A percentile compares a stretch with the other conserved stretches of the same genome.
These are phyloP conservation scores for Fagopyrum homotropicum DNA, from an alignment of 148 eudicot species.

Conservation along the genomic window DNA sequence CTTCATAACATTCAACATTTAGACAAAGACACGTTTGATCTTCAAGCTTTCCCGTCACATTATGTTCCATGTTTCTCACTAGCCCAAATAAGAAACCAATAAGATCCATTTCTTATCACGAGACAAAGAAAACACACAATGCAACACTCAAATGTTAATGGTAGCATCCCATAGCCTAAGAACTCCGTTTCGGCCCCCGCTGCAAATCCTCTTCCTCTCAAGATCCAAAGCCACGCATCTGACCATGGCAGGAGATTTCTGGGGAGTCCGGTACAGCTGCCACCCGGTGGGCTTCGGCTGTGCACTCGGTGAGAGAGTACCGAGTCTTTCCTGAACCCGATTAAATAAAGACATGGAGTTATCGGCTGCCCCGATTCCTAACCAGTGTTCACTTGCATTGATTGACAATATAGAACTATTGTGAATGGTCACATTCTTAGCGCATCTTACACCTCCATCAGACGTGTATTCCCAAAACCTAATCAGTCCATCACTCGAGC, in stretches of 20 bases:
- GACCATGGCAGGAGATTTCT: conserved; percentile 78
- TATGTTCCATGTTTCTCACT: background rate
- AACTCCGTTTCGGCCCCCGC: conserved; percentile 89
- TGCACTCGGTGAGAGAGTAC: conserved; percentile 34
- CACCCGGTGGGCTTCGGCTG: conserved; percentile 65
- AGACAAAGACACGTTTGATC: background rate
- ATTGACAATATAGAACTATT: conserved; percentile 62
- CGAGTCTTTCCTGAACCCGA: conserved; percentile 87
- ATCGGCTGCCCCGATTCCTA: conserved; percentile 95
- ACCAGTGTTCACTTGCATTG: conserved; percentile 87
- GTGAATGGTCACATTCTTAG: conserved; percentile 84
- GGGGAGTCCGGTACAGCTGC: conserved; percentile 98
- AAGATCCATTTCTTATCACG: background rate
- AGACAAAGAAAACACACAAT: background rate
- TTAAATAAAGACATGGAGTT: conserved; percentile 92
- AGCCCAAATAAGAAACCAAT: background rate
- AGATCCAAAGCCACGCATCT: conserved; percentile 82
- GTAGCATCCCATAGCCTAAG: conserved; percentile 97
- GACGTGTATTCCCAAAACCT: conserved; percentile 89
- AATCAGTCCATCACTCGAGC: conserved; percentile 82
- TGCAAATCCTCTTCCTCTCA: conserved; percentile 94
- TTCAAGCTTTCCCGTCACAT: background rate
- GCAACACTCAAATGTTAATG: conserved; percentile 53
- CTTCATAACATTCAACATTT: background rate
- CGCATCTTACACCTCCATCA: conserved; percentile 71